Evolutionary conservation across 176 grass and related monocot species (phyloP).

Genomic region (Lolium multiflorum): DNA sequence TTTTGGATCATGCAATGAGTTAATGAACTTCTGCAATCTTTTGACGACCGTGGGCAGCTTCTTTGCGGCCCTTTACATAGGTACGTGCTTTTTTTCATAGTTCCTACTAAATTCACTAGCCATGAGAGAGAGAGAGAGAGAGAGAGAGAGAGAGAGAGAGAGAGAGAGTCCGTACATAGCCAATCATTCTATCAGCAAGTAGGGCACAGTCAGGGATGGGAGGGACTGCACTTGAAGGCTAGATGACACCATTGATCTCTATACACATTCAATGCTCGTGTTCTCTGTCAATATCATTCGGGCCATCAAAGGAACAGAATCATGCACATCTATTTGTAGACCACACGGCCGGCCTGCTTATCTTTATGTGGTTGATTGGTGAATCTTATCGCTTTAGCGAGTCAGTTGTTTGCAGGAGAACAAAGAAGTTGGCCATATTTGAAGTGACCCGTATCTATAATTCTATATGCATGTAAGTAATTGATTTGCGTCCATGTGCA

Average conservation of each 20-base stretch:
- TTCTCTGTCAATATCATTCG: conserved; percentile 26
- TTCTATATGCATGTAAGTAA: background rate
- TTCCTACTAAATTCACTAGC: background rate
- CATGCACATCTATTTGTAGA: conserved; percentile 37
- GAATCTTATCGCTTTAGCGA: conserved; percentile 51
- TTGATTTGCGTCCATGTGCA: background rate
- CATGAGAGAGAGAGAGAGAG: background rate
- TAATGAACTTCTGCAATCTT: conserved; percentile 20
- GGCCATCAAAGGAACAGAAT: conserved; percentile 25
- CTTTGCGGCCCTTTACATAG: conserved; percentile 44
- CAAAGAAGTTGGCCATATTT: conserved; percentile 52
- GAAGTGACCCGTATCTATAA: background rate
- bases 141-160: conserved; percentile 7
- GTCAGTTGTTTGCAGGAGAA: conserved; percentile 37
- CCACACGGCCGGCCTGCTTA: conserved; percentile 22
- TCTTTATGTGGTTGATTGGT: conserved; percentile 59
- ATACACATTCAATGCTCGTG: conserved; percentile 4
- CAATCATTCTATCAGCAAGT: conserved; percentile 41
- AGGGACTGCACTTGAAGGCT: conserved; percentile 48
- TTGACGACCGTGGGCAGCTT: conserved; percentile 19
- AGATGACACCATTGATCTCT: conserved; percentile 22
- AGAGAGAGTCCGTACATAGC: conserved; percentile 4
- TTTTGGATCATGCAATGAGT: conserved; percentile 48
- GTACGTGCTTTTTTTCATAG: background rate
- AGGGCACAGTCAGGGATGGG: conserved; percentile 51